A percentile compares a stretch with the other conserved stretches of the same genome.
These are phyloP conservation scores for Penicillium sp. DNA, from an alignment of 2,329 filamentous ascomycete species.

Conservation along the genomic window DNA sequence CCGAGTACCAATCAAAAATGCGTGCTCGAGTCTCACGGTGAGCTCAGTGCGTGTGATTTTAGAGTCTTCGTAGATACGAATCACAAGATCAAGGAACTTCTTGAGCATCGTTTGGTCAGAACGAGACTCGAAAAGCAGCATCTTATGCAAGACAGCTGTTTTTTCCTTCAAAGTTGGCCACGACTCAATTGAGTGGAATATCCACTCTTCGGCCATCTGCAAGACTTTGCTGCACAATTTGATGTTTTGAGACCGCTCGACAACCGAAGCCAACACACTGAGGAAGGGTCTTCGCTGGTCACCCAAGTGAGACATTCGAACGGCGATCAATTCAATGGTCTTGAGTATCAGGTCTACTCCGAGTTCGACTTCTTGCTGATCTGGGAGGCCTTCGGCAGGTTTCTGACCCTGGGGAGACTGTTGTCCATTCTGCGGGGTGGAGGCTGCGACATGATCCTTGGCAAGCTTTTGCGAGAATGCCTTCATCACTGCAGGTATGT, in stretches of 20 bases:
- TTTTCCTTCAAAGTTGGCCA: conserved; percentile 98
- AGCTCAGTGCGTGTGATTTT: conserved; percentile 93
- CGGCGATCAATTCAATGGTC: conserved; percentile 84
- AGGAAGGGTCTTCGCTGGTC: conserved; percentile 90
- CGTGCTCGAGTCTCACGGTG: conserved; percentile 94
- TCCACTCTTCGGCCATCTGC: conserved; percentile 89
- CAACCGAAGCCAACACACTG: conserved; percentile 86
- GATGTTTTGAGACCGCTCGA: conserved; percentile 88
- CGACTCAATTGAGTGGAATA: conserved; percentile 89
- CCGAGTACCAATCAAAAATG: conserved; percentile 90
- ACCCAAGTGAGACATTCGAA: conserved; percentile 85
- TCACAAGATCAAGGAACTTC: conserved; percentile 91
- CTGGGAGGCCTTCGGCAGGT: conserved; percentile 45
- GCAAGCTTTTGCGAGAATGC: conserved; percentile 86
- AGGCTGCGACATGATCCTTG: conserved; percentile 80
- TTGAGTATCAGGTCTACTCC: conserved; percentile 90
- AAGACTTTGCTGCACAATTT: conserved; percentile 87
- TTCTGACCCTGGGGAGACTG: conserved; percentile 35
- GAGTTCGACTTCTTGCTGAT: conserved; percentile 75
- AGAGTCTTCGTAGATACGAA: conserved; percentile 95
- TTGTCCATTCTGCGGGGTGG: conserved; percentile 47
- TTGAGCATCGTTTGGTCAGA: conserved; percentile 77
- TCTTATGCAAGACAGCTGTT: conserved; percentile 97
- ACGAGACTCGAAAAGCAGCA: conserved; percentile 89
- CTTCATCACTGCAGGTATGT: conserved; percentile 85